Percentiles rank a stretch among this genome's conserved stretches.
Evolutionary conservation across 2,329 filamentous ascomycete species (phyloP).

Genomic region (Colletotrichum karsti): DNA sequence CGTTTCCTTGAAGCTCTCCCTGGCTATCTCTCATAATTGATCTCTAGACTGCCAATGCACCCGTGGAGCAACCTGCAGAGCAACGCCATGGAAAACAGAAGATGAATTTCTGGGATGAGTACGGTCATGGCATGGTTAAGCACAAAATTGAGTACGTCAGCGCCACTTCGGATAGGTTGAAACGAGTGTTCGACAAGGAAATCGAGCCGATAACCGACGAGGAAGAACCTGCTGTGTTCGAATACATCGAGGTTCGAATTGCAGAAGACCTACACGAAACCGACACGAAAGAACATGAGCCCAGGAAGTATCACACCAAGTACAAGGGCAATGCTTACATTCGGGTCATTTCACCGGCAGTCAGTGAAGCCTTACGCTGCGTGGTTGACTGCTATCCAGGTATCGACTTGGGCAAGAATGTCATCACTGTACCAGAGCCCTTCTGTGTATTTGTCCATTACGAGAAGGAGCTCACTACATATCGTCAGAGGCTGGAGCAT

Average conservation of each 20-base stretch:
- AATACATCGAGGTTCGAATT: conserved; percentile 25
- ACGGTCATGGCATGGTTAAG: background rate
- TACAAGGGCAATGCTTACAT: conserved; percentile 23
- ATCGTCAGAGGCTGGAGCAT: background rate
- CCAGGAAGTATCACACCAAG: background rate
- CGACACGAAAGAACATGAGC: background rate
- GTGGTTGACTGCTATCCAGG: conserved; percentile 30
- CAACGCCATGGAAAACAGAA: no score
- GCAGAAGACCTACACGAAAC: conserved; percentile 4
- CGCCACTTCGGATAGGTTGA: background rate
- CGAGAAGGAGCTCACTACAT: conserved; percentile 25
- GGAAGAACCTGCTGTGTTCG: conserved; percentile 18
- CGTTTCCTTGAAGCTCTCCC: no score
- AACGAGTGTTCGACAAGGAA: background rate
- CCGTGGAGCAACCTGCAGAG: no score
- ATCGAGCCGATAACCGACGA: background rate
- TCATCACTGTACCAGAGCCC: conserved; percentile 16
- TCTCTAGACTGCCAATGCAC: no score
- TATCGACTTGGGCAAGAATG: conserved; percentile 3
- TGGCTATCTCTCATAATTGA: no score
- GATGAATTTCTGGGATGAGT: background rate
- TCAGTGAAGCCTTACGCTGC: conserved; percentile 23
- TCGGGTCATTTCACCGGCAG: conserved; percentile 22
- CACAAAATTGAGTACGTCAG: conserved; percentile 21
- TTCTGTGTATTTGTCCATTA: conserved; percentile 20